Evolutionary conservation across 768 basidiomycete genomes (phyloP), one percentile per base, ranked within the genome.

Genomic region (Arthromyces matolae): DNA sequence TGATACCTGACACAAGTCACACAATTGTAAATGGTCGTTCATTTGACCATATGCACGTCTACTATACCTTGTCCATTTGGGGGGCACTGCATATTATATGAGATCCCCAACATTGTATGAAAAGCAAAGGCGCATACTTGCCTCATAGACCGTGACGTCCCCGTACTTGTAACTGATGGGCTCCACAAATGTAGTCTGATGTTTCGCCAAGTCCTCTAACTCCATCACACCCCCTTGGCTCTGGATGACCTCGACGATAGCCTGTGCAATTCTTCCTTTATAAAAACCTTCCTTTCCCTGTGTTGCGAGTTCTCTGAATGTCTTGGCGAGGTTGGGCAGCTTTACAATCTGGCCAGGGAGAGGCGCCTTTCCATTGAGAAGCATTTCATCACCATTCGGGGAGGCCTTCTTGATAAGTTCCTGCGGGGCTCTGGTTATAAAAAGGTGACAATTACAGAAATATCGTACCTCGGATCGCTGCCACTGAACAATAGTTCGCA

Each of bases 11-110:
- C 18, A 44, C 32, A 5, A 35, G 6, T 9, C 16, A 52, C n/a
- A 32, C 31, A 39, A 35, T n/a, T 37, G 10, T 60, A 24, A 24
- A 41, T 8, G 7, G 27, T 20, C n/a, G 13, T 18, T 7, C 16
- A 24, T 22, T 29, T 16, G 31, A 13, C 19, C 8, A 5, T 13
- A 38, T 18, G 2, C 10, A n/a, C 2, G 12, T 1, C 18, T 33
- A n/a, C n/a, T n/a, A n/a, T 45, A 70, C 94, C 95, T 79, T 97
- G 94, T 8, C 95, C 93, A 63, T 96, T 98, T 0, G 95, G 95
- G 7, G 94, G 95, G 58, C 93, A 95, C 91, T 35, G 5, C 36
- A 13, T 32, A 29, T 42, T n/a, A 42, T 29, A 31, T 56, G 44
- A 16, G 51, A 42, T 10, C n/a, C 9, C 10, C 20, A 4, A 18